These are phyloP conservation scores for Lepiota brunneoincarnata DNA, from an alignment of 768 basidiomycete genomes.

Conservation along the genomic window DNA sequence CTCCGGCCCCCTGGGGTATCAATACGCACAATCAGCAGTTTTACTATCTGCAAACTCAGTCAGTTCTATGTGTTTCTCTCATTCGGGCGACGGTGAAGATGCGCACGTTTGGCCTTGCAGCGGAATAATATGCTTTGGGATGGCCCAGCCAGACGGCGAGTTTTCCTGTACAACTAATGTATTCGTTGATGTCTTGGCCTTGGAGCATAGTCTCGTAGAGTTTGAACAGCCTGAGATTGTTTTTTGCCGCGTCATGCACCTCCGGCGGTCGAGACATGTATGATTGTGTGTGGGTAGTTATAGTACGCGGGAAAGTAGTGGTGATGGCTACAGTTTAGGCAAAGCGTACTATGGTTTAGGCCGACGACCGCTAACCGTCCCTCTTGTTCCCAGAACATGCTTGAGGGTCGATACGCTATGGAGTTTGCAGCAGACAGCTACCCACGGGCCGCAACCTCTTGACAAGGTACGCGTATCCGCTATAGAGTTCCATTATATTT, in stretches of 20 bases:
- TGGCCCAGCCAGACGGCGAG: conserved; percentile 43
- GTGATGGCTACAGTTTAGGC: too few species aligned
- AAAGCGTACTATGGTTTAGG: too few species aligned
- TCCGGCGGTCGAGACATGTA: conserved; percentile 7
- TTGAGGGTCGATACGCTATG: not conserved
- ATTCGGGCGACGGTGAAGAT: not conserved
- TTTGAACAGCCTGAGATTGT: conserved; percentile 40
- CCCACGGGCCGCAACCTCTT: too few species aligned
- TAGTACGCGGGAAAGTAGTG: not conserved
- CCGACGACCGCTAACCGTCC: too few species aligned
- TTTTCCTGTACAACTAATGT: conserved; percentile 28
- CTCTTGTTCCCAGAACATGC: not conserved
- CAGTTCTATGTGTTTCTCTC: not conserved
- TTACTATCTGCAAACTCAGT: conserved; percentile 39
- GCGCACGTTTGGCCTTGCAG: conserved; percentile 47
- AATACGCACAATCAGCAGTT: conserved; percentile 40
- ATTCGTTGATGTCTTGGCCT: conserved; percentile 23
- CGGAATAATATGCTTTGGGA: conserved; percentile 50
- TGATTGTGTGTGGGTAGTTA: not conserved
- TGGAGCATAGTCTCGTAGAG: conserved; percentile 31
- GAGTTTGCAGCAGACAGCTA: too few species aligned
- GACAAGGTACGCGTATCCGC: too few species aligned
- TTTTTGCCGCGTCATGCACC: conserved; percentile 16
- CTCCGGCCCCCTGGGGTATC: not conserved
- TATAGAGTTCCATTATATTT: too few species aligned